Base-by-base conservation (phyloP, 306 rosid species). In the Oemleria cerasiformis region DNA sequence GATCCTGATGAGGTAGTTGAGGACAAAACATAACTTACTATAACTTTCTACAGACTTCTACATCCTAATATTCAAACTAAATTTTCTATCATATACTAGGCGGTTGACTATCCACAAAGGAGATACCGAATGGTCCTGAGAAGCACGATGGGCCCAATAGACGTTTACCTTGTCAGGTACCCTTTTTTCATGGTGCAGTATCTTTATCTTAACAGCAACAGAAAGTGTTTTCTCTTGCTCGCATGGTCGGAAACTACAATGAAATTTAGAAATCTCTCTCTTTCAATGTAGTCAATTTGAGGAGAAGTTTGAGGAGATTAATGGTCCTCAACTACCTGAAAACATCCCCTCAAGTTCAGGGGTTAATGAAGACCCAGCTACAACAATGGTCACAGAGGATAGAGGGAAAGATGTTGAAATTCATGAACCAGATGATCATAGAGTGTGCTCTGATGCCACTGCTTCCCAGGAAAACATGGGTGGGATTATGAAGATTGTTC, bases 401-500 rank as follows among this genome's bases (percentile, higher is more conserved):
- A 77, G 83, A 80, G 86, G 83, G 54, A 85, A 80, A 79, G 86
- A 81, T 44, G 63, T 72, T 65, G 85, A 78, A 75, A 67, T 81
- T 64, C 91, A 77, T 67, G 84, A 65, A 77, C 90, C 80, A 82
- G 87, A 87, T 78, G 90, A 58, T 78, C 74, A 76, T 17, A 81
- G 75, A 39, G 79, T 84, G 59, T 74, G 77, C 65, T 72, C 88
- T 20, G 97, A 87, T 78, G 80, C 75, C 34, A 80, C 79, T 75
- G 74, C 92, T 39, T 54, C 86, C 0, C 92, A 91, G 72, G 98
- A 93, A 79, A 86, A 88, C 3, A 83, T 83, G 76, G 79, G 92
- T 82, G 98, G 98, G 81, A 89, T 94, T 60, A 91, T 87, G 97
- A 94, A 94, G 86, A 91, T 94, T 82, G 96, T 94, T 85, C 98